Percentiles rank a stretch among this genome's conserved stretches.
These are phyloP conservation scores for Candida sp. DNA, from an alignment of 1,139 yeast species.

Conservation along the genomic window DNA sequence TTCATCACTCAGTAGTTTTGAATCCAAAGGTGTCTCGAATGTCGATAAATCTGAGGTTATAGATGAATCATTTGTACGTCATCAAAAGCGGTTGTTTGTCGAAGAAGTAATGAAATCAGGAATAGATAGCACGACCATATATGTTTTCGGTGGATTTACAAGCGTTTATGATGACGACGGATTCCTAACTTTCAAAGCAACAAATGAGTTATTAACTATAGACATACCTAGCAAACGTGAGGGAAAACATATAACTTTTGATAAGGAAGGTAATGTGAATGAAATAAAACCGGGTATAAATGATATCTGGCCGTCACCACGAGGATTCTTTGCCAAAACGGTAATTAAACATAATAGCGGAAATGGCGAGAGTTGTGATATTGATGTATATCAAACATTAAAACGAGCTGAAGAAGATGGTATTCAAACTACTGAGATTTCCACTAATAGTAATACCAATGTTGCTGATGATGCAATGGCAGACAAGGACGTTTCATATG, in stretches of 20 bases:
- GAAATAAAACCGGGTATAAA: slow-evolving; percentile 8
- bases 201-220: slow-evolving; percentile 34
- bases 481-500: not conserved
- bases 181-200: slow-evolving; percentile 23
- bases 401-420: not conserved
- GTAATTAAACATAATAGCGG: slow-evolving; percentile 22
- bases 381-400: slow-evolving; percentile 5
- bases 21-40: not conserved
- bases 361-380: slow-evolving; percentile 18
- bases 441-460: not conserved
- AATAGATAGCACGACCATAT: slow-evolving; percentile 15
- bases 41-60: not conserved
- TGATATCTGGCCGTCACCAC: slow-evolving; percentile 30
- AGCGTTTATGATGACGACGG: slow-evolving; percentile 13
- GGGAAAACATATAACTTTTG: slow-evolving; percentile 12
- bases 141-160: slow-evolving; percentile 41
- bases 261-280: slow-evolving; percentile 20
- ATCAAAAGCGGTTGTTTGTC: not conserved
- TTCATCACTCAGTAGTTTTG: not conserved
- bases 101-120: slow-evolving; percentile 2
- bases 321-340: slow-evolving; percentile 41
- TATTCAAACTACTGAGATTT: not conserved
- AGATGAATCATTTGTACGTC: not conserved
- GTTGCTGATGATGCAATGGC: not conserved
- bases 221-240: slow-evolving; percentile 19